Evolutionary conservation across 208 protist species (phyloP), one percentile per base, ranked within the genome.

Genomic region (Spironucleus salmonicida): DNA sequence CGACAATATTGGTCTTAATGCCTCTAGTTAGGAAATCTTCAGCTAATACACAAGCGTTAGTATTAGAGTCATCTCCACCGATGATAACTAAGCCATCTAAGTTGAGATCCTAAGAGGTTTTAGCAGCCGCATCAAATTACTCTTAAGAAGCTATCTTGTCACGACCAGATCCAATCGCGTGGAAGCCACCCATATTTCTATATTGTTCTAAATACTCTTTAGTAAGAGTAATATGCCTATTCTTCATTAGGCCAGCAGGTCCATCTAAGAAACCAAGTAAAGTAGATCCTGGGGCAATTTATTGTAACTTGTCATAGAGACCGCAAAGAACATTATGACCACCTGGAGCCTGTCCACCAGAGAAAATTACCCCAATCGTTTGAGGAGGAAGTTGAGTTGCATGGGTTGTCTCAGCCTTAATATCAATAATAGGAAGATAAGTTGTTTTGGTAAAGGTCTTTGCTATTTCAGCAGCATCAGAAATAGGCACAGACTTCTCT

Each of bases 31-130:
- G 40, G 64, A 86, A 87, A 42, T 79, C 78, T 64, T 88, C 84
- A 58, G 82, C 84, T 27, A 88, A 59, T 23, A 84, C 4, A 45
- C 76, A 76, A 38, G 84, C 84, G 32, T 87, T 88, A 11, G 84
- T 86, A 69, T 86, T 87, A 9, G 82, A 83, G 78, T 86, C 85
- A 57, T 87, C 84, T 53, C 85, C 85, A 53, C 85, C 85, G 62
- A 81, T 80, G 26, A 85, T 71, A 59, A 81, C 40, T 9, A 85
- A 38, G 29, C 68, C 82, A 59, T 88, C 69, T n/a, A 88, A 78
- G 0, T 79, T 57, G 1, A 82, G 40, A 32, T 57, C 58, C 0
- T n/a, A 11, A 64, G 74, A 40, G 66, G 79, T 79, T 27, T 77
- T 53, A 26, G 75, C 34, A 29, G 76, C 76, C 23, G 64, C 42